Evolutionary conservation across 2,329 filamentous ascomycete genomes (phyloP).

Genomic region (Colletotrichum chlorophyti): DNA sequence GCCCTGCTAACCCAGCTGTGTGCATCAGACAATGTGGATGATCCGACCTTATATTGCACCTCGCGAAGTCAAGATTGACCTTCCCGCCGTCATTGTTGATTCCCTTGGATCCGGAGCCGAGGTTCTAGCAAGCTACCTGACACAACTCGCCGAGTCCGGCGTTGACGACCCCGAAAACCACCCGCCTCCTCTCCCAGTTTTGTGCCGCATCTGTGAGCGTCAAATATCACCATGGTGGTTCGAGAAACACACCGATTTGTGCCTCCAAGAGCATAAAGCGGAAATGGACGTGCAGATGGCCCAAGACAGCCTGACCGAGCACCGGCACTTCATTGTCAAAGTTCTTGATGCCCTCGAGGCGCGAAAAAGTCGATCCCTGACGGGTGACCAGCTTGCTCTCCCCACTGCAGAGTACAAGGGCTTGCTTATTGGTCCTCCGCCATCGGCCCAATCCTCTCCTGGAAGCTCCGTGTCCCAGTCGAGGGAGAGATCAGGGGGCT

Average conservation of each 20-base stretch:
- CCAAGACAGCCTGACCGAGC: constrained; percentile 89
- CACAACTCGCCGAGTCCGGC: constrained; percentile 83
- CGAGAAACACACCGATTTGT: constrained; percentile 97
- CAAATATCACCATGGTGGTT: constrained; percentile 99
- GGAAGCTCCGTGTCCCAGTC: constrained; percentile 76
- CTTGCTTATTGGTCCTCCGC: constrained; percentile 79
- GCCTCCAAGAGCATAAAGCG: constrained; percentile 91
- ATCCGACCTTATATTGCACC: constrained; percentile 88
- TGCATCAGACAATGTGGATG: constrained; percentile 96
- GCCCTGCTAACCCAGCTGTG: constrained; percentile 7
- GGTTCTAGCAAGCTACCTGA: constrained; percentile 92
- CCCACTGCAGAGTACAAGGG: constrained; percentile 86
- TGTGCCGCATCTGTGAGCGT: constrained; percentile 96
- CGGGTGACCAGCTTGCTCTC: constrained; percentile 57
- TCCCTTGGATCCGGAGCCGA: constrained; percentile 94
- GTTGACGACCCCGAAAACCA: constrained; percentile 77
- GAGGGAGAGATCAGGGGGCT: constrained; percentile 74
- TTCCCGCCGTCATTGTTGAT: constrained; percentile 88
- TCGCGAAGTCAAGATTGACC: constrained; percentile 93
- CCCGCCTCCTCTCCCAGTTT: constrained; percentile 81
- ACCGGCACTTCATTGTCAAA: constrained; percentile 92
- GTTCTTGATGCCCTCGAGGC: constrained; percentile 92
- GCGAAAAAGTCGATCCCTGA: constrained; percentile 69
- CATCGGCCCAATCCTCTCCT: constrained; percentile 74
- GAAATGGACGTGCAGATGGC: constrained; percentile 98